phyloP scores from a whole-genome alignment of 2,329 filamentous ascomycete genomes.

The Xylariaceae sp. region DNA sequence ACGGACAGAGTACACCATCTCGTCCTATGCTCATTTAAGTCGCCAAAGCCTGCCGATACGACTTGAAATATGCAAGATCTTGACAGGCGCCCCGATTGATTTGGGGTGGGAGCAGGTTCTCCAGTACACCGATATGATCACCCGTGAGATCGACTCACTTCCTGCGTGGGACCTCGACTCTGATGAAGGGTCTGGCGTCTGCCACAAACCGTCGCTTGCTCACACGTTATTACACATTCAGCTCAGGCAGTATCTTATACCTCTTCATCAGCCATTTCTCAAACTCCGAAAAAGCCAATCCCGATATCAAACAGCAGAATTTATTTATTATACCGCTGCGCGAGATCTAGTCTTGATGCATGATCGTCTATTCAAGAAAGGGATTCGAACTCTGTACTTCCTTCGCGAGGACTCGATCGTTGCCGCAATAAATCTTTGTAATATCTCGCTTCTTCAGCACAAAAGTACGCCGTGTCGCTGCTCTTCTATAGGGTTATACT shows the following conservation, averaged over 20 bases:
- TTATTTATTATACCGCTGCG: constrained; percentile 58
- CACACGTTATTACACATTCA: constrained; percentile 58
- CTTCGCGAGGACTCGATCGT: constrained; percentile 56
- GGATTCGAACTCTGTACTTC: constrained; percentile 55
- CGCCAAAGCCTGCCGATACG: constrained; percentile 52
- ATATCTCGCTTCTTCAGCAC: constrained; percentile 56
- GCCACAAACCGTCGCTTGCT: constrained; percentile 53
- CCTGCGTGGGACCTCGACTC: constrained; percentile 49
- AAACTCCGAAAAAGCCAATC: constrained; percentile 55
- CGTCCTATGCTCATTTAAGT: constrained; percentile 54
- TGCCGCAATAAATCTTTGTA: constrained; percentile 56
- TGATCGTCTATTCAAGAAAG: constrained; percentile 55
- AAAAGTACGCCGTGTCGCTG: constrained; percentile 31
- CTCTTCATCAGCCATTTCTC: constrained; percentile 55
- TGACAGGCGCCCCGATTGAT: constrained; percentile 50
- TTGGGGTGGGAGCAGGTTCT: constrained; percentile 59
- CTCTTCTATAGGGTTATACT: constrained; percentile 3
- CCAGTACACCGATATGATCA: constrained; percentile 56
- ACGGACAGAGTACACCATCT: constrained; percentile 50
- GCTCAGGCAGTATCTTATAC: constrained; percentile 57
- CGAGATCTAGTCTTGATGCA: constrained; percentile 58
- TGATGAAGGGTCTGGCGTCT: constrained; percentile 35
- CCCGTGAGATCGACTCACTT: constrained; percentile 54
- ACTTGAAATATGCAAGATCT: constrained; percentile 51
- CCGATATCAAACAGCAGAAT: constrained; percentile 58